Base-by-base conservation (phyloP, 2,329 filamentous ascomycete species). In the Xylariaceae sp. region DNA sequence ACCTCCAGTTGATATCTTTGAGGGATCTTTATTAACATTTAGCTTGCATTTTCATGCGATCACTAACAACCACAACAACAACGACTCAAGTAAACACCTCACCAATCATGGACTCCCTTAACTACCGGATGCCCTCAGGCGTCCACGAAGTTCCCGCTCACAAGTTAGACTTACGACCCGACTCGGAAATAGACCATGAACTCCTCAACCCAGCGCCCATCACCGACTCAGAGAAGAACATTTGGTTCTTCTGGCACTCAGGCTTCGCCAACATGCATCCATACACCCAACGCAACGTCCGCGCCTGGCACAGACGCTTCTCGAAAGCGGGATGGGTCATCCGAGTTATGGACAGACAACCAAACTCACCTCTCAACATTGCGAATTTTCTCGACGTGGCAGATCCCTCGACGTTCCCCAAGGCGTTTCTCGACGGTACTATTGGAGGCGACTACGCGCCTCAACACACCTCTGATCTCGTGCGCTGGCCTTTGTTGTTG, bases 191-290 rank as follows among this genome's bases (percentile, higher is more conserved):
- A 27, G 75, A 79, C 49, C 47, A 66, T 14, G 67, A 68, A 11
- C 55, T 79, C 30, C 56, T 71, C 1, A 59, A 73, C 44, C 71
- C 70, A 1, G 57, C 54, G 17, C 66, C 72, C 17, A 61, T 75
- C 27, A 59, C 65, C 39, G 61, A 64, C 18, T 52, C 48, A 30
- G 70, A 73, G 41, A 81, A 81, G 60, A 80, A 80, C 42, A 66
- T 82, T 22, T 83, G 77, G 71, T 78, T 80, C 59, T 82, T 80
- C 65, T 83, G 79, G 79, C 71, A 81, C 59, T 65, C 64, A 3
- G 78, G 78, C 27, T 76, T 72, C 56, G 39, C 55, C 3, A 64
- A 62, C 22, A 75, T 82, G 71, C 75, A 78, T 49, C 68, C 70
- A 0, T 81, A 80, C 59, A 69, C 73, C 5, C 66, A 75, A 49